Evolutionary conservation across 225 moss, liverwort and hornwort species (phyloP).

Genomic region (Neckera pumila): DNA sequence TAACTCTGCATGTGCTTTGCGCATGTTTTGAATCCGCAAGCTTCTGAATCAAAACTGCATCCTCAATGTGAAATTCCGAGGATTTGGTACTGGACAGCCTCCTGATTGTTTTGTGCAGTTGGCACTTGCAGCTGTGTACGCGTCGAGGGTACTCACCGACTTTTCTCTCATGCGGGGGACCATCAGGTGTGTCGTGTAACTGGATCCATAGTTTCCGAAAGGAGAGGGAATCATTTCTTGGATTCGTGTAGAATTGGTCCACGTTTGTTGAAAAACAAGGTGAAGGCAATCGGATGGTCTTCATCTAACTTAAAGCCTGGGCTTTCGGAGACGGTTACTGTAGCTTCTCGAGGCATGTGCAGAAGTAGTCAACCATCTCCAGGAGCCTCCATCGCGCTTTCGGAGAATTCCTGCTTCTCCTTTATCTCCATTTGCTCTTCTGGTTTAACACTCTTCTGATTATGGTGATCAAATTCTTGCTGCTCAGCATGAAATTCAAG

Average conservation of each 20-base stretch:
- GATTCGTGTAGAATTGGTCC: neutral
- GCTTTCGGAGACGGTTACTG: neutral
- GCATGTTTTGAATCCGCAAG: neutral
- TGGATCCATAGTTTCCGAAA: neutral
- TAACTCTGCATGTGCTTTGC: neutral
- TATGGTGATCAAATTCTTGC: neutral
- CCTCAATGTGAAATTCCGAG: neutral
- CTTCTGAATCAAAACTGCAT: neutral
- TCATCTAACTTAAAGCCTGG: neutral
- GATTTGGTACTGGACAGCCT: neutral
- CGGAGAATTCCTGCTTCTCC: neutral
- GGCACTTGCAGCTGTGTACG: neutral
- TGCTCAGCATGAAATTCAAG: neutral
- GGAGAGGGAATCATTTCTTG: neutral
- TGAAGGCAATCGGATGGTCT: neutral
- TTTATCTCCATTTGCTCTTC: neutral
- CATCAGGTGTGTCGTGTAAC: neutral
- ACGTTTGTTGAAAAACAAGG: constrained; percentile 4
- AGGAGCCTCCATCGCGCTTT: neutral
- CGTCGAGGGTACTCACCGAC: neutral
- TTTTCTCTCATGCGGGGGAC: neutral
- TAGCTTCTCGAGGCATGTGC: neutral
- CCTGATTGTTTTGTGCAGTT: neutral
- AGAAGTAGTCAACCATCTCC: constrained; percentile 4
- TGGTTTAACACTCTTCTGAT: neutral